Percentiles rank a stretch among this genome's conserved stretches.
phyloP scores from a whole-genome alignment of 2,329 filamentous ascomycete species.

The Colletotrichum sp. region DNA sequence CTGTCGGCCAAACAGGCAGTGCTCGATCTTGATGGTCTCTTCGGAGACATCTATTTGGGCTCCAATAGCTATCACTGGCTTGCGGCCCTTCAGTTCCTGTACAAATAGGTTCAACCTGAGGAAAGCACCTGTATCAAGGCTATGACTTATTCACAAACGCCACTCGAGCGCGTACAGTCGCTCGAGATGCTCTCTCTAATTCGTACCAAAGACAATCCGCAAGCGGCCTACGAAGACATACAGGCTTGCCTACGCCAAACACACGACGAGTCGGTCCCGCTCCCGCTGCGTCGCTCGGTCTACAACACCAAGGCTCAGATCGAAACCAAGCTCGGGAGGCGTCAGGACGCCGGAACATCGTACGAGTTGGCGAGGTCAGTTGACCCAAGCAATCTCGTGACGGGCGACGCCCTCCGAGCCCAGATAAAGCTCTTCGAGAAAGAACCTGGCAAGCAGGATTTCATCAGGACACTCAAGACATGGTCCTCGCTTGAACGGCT shows the following conservation, averaged over 20 bases:
- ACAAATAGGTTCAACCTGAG: constrained; percentile 19
- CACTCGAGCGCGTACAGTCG: constrained; percentile 22
- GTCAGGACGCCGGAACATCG: constrained; percentile 16
- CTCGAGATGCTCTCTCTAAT: constrained; percentile 21
- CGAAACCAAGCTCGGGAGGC: constrained; percentile 16
- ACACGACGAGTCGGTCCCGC: background rate
- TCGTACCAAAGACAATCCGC: constrained; percentile 3
- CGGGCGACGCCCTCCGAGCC: constrained; percentile 22
- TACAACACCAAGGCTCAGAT: constrained; percentile 23
- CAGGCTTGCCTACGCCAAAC: background rate
- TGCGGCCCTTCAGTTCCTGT: constrained; percentile 22
- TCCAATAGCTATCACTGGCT: constrained; percentile 23
- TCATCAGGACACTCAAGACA: constrained; percentile 24
- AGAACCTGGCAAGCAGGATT: constrained; percentile 3
- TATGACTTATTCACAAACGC: background rate
- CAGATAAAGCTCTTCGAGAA: constrained; percentile 24
- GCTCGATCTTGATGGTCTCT: constrained; percentile 25
- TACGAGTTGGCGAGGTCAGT: constrained; percentile 19
- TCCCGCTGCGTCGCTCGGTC: constrained; percentile 10
- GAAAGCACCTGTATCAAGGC: constrained; percentile 23
- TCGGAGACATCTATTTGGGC: constrained; percentile 22
- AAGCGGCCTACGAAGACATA: constrained; percentile 22
- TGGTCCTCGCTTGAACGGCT: constrained; percentile 30
- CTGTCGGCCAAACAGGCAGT: constrained; percentile 7
- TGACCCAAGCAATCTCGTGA: constrained; percentile 25